Conservation (phyloP, 225 moss, liverwort and hornwort species). For the Neckera pumila region DNA sequence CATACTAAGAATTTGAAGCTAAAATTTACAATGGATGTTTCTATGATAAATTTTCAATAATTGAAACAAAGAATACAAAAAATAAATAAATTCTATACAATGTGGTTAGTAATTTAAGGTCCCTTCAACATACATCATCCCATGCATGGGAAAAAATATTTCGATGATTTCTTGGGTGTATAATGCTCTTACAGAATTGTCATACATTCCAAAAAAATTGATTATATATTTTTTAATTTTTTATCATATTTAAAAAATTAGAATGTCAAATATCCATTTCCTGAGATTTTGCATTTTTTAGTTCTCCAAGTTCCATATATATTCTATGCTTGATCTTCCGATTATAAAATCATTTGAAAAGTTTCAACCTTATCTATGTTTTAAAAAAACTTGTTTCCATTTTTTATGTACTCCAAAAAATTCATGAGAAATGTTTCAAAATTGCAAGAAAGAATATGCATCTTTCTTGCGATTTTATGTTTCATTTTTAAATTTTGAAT, state of each 20-base stretch:
- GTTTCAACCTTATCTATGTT: background rate
- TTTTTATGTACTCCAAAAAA: background rate
- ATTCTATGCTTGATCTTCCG: background rate
- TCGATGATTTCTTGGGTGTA: background rate
- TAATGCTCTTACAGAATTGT: background rate
- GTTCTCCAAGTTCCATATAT: background rate
- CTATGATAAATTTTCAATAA: rapidly evolving
- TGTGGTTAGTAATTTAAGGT: background rate
- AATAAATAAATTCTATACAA: too few species aligned
- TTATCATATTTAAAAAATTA: background rate
- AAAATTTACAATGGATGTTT: background rate
- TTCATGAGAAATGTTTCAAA: background rate
- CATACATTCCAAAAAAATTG: background rate
- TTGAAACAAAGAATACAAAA: background rate
- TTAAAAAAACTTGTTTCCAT: too few species aligned
- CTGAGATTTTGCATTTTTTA: background rate
- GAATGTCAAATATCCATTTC: background rate
- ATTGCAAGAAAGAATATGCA: background rate
- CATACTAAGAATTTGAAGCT: background rate
- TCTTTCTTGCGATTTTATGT: background rate
- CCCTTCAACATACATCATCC: background rate
- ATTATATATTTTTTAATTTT: background rate
- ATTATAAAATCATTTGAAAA: background rate
- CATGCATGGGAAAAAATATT: background rate
- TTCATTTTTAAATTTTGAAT: background rate